Evolutionary conservation across 441 rosid species (phyloP).

Genomic region (Manihot esculenta): DNA sequence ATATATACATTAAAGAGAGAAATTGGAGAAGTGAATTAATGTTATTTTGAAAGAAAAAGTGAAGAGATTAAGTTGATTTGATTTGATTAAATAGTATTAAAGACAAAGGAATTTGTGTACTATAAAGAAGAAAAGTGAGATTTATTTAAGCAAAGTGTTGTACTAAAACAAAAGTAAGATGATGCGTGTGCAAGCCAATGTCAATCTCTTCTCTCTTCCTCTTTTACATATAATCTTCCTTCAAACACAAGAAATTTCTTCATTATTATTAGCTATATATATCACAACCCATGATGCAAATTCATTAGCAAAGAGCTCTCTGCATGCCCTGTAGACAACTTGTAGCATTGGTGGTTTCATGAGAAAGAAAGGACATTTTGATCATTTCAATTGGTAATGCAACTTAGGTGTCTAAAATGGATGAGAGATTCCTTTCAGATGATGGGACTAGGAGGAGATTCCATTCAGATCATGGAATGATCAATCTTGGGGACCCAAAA

Average conservation of each 20-base stretch:
- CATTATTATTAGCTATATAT: constrained; percentile 12
- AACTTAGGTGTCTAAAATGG: constrained; percentile 9
- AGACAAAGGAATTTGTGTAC: constrained; percentile 27
- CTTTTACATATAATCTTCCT: constrained; percentile 28
- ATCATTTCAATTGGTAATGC: constrained; percentile 16
- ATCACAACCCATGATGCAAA: too few species aligned
- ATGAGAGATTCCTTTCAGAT: constrained; percentile 30
- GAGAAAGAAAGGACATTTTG: background rate
- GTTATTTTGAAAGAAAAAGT: background rate
- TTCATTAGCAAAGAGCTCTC: too few species aligned
- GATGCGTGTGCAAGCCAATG: constrained; percentile 31
- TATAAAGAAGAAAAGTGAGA: constrained; percentile 21
- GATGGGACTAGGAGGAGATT: constrained; percentile 28
- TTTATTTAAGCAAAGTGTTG: constrained; percentile 17
- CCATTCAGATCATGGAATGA: constrained; percentile 44
- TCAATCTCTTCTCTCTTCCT: constrained; percentile 17
- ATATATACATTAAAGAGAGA: background rate
- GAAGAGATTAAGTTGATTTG: constrained; percentile 14
- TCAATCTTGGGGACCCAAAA: constrained; percentile 39
- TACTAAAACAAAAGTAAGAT: too few species aligned
- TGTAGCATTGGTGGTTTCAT: too few species aligned
- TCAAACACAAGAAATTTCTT: constrained; percentile 36
- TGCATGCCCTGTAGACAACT: too few species aligned
- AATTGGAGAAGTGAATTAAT: background rate
- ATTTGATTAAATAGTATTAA: constrained; percentile 22